Evolutionary conservation across 192 early-diverging fungal genomes (phyloP).

Genomic region (Coemansia javaensis): DNA sequence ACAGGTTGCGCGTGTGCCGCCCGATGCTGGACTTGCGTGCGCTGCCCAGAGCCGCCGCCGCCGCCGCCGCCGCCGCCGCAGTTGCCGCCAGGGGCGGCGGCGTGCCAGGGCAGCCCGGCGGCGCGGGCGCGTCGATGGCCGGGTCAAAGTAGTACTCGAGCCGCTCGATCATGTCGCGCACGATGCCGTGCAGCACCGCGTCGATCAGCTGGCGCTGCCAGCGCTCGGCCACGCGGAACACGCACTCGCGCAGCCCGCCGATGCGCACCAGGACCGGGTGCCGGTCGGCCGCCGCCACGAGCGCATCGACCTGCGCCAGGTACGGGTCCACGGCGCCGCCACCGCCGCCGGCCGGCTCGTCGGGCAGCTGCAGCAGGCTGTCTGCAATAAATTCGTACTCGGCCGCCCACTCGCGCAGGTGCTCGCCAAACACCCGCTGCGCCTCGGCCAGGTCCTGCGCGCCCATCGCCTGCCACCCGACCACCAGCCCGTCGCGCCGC

Average conservation of each 20-base stretch:
- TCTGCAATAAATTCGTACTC: slow-evolving; percentile 47
- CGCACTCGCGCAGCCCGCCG: slow-evolving; percentile 31
- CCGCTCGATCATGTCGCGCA: slow-evolving; percentile 42
- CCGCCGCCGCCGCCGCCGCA: not conserved
- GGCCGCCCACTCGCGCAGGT: slow-evolving; percentile 22
- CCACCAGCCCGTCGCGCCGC: slow-evolving; percentile 14
- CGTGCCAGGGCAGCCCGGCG: not conserved
- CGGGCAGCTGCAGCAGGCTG: slow-evolving; percentile 31
- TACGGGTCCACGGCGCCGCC: slow-evolving; percentile 7
- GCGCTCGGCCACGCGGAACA: slow-evolving; percentile 17
- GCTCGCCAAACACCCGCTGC: slow-evolving; percentile 21
- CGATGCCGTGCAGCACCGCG: slow-evolving; percentile 19
- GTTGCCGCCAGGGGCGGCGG: slow-evolving; percentile 2
- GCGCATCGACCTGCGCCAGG: slow-evolving; percentile 28
- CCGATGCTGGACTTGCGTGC: slow-evolving; percentile 24
- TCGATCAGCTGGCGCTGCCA: slow-evolving; percentile 41
- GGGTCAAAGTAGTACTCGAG: slow-evolving; percentile 49
- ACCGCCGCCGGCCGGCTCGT: slow-evolving; percentile 13
- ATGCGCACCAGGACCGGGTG: slow-evolving; percentile 37
- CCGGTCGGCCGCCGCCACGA: slow-evolving; percentile 9
- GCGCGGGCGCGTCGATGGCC: slow-evolving; percentile 8
- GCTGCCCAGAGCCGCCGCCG: too few relatives aligned
- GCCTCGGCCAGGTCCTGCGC: slow-evolving; percentile 16
- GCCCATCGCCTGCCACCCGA: slow-evolving; percentile 46
- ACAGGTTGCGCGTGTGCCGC: slow-evolving; percentile 33